Evolutionary conservation across 208 protist species (phyloP), one percentile per base, ranked within the genome.

Genomic region (Novymonas esmeraldas): DNA sequence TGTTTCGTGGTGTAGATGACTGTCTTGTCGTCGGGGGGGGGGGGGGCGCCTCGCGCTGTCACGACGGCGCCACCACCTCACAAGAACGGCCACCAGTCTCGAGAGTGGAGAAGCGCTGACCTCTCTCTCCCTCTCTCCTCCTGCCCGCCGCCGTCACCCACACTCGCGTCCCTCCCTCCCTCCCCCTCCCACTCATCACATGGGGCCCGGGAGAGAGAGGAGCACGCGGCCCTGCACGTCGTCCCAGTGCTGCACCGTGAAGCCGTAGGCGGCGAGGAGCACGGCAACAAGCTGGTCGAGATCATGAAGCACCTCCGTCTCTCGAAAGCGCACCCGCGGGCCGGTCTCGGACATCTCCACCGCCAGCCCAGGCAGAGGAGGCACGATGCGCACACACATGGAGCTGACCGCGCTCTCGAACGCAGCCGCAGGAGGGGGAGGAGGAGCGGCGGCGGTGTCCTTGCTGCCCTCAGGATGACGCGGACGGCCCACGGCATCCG

Each of bases 191-290:
- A n/a, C 14, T 42, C 18, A 16, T 61, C 6, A 67, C 28, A 70
- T 41, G 3, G 31, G 10, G 16, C 46, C 61, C 29, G 65, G 57
- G 34, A 92, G 66, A 34, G 68, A 70, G 20, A 90, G 58, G 67
- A 86, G 76, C 31, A 89, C 81, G 34, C 75, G 77, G 1, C 87
- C 84, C 20, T 82, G 77, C 9, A 60, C 33, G 20, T 84, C 72
- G 39, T 81, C 73, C 82, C 82, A 94, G 71, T 91, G 80, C 69
- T 89, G 76, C n/a, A 91, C 73, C 7, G 58, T 65, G 62, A 88
- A 91, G 26, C 82, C 82, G 61, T 91, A 90, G 7, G 76, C 82
- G 6, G 76, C 74, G 39, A 90, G 64, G 39, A 90, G 52, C 29
- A 81, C 75, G n/a, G 77, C 79, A 29, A 87, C 66, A 3, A 91